These are phyloP conservation scores for Entomophthora muscae DNA, from an alignment of 371 early-diverging fungal species.

Conservation along the genomic window DNA sequence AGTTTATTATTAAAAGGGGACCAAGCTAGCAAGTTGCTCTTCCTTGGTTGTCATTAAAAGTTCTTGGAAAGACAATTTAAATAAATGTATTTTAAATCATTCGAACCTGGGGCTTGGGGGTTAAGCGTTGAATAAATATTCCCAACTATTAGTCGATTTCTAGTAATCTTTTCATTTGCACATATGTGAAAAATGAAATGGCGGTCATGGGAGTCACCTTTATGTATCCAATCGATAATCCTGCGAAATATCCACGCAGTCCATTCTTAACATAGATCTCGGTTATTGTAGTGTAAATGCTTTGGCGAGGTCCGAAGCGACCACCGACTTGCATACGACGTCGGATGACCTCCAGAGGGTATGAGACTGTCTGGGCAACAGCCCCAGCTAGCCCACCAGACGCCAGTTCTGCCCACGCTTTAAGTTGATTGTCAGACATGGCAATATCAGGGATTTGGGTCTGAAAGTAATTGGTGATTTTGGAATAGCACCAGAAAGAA, in stretches of 20 bases:
- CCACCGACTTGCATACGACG: constrained; percentile 80
- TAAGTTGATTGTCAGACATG: constrained; percentile 20
- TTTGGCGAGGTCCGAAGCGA: constrained; percentile 11
- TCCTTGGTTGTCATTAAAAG: no score
- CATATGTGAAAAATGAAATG: constrained; percentile 69
- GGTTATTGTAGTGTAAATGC: constrained; percentile 32
- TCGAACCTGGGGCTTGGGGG: no score
- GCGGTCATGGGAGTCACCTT: constrained; percentile 87
- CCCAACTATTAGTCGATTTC: constrained; percentile 43
- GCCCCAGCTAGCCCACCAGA: constrained; percentile 75
- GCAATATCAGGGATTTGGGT: constrained; percentile 17
- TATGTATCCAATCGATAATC: constrained; percentile 78
- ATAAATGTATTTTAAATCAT: no score
- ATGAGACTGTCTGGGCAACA: constrained; percentile 66
- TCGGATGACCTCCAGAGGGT: constrained; percentile 84
- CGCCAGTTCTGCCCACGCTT: constrained; percentile 50
- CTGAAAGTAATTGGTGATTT: constrained; percentile 32
- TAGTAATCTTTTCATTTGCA: constrained; percentile 41
- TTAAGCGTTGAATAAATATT: no score
- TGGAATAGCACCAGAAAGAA: constrained; percentile 60
- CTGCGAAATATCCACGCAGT: constrained; percentile 74
- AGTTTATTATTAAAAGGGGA: no score
- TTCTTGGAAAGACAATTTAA: no score
- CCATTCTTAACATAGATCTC: constrained; percentile 45
- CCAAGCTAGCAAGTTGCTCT: no score